Conservation (phyloP, 208 protist species). For the Leishmania guyanensis region DNA sequence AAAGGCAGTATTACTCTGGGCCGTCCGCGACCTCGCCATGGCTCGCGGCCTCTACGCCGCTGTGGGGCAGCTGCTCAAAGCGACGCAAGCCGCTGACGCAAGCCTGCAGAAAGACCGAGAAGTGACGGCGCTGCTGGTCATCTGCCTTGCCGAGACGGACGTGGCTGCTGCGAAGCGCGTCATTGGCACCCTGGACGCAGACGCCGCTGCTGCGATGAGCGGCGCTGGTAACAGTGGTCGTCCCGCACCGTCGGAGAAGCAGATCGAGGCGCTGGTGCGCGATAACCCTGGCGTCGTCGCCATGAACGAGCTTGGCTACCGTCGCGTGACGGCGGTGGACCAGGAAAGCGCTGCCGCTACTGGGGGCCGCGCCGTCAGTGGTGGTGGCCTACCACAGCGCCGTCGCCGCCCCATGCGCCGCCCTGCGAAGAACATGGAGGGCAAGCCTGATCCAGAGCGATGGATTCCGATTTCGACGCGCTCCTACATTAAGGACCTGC, state of each 20-base stretch:
- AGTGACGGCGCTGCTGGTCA: constrained; percentile 50
- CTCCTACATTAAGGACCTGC: constrained; percentile 86
- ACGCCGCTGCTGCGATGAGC: constrained; percentile 15
- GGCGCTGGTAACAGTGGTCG: background rate
- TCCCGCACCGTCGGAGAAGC: constrained; percentile 27
- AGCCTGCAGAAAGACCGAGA: constrained; percentile 44
- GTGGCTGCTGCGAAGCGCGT: constrained; percentile 33
- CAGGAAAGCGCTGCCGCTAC: background rate
- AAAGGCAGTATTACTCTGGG: constrained; percentile 65
- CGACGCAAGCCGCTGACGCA: constrained; percentile 28
- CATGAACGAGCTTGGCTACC: constrained; percentile 71
- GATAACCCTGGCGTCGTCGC: constrained; percentile 45
- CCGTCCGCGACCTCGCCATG: constrained; percentile 57
- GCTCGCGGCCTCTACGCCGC: constrained; percentile 35
- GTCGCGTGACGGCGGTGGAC: constrained; percentile 35
- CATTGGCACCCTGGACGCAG: constrained; percentile 17
- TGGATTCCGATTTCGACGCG: constrained; percentile 86
- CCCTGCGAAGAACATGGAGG: constrained; percentile 71
- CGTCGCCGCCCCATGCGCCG: constrained; percentile 48
- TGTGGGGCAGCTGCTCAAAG: constrained; percentile 51
- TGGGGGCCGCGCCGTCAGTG: background rate
- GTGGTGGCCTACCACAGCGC: constrained; percentile 25
- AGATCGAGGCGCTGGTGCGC: constrained; percentile 40
- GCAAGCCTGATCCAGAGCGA: constrained; percentile 80
- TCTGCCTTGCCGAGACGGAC: constrained; percentile 67